phyloP scores from a whole-genome alignment of 1,284 basidiomycete genomes.

The Neolentinus lepideus region DNA sequence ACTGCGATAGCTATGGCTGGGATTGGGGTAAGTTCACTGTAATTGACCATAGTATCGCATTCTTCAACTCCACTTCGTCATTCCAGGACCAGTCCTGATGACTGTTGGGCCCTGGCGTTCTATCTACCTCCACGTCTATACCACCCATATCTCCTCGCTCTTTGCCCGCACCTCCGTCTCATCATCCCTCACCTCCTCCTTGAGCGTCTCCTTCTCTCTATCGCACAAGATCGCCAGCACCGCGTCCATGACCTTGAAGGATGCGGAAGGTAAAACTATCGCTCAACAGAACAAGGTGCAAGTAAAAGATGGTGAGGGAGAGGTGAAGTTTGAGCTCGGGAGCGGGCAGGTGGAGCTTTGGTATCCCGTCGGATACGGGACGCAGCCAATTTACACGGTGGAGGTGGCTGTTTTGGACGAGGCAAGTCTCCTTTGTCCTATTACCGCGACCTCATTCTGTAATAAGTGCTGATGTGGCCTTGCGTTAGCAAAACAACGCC shows the following conservation, averaged over 20 bases:
- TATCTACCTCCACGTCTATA: constrained; percentile 63
- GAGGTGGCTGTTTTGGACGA: constrained; percentile 43
- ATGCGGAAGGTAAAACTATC: constrained; percentile 36
- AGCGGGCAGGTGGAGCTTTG: constrained; percentile 62
- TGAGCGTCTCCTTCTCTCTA: constrained; percentile 39
- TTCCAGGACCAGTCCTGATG: constrained; percentile 64
- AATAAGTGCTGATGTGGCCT: no score
- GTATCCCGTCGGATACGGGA: constrained; percentile 81
- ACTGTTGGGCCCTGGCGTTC: constrained; percentile 78
- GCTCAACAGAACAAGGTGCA: constrained; percentile 28
- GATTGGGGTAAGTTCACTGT: constrained; percentile 61
- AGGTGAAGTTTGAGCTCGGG: constrained; percentile 43
- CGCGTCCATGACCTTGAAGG: constrained; percentile 41
- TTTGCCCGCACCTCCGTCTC: constrained; percentile 50
- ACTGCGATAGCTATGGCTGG: constrained; percentile 62
- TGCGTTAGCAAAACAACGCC: constrained; percentile 34
- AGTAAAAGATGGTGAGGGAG: constrained; percentile 29
- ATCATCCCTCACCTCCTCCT: constrained; percentile 39
- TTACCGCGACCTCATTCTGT: not conserved
- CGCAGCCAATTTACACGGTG: constrained; percentile 69
- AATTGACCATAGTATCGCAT: not conserved
- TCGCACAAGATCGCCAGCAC: constrained; percentile 28
- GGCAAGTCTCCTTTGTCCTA: constrained; percentile 26
- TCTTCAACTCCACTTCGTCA: constrained; percentile 5
- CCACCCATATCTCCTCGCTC: constrained; percentile 55